phyloP scores from a whole-genome alignment of 2,329 filamentous ascomycete genomes.

The Pseudogymnoascus sp. region DNA sequence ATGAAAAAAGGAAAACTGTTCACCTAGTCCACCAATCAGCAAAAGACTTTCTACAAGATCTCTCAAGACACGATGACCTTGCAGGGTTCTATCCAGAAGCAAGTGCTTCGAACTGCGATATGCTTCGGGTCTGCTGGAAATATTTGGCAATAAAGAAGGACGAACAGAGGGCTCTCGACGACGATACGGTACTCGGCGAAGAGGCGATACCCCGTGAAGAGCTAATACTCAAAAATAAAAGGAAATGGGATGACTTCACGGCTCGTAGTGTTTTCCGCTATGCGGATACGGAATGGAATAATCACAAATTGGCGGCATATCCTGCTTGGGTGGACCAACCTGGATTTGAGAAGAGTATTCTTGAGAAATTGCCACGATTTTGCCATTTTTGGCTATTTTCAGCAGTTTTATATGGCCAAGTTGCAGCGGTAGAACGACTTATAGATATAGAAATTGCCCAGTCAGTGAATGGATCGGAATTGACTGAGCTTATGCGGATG shows the following conservation, averaged over 20 bases:
- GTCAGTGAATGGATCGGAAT: background rate
- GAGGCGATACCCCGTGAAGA: background rate
- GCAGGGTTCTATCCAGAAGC: background rate
- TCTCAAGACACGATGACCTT: background rate
- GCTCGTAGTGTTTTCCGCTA: background rate
- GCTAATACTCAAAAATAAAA: background rate
- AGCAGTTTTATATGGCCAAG: background rate
- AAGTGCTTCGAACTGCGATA: background rate
- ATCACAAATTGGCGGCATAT: background rate
- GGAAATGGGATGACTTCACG: background rate
- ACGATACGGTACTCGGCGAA: background rate
- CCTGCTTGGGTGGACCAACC: background rate
- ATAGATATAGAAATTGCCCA: background rate
- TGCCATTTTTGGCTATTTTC: background rate
- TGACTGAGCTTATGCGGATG: background rate
- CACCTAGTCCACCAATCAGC: constrained; percentile 29
- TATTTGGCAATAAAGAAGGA: background rate
- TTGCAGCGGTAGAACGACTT: background rate
- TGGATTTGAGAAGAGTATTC: background rate
- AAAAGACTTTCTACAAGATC: constrained; percentile 27
- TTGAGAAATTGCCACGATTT: background rate
- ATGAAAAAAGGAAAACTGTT: constrained; percentile 17
- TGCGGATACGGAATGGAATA: background rate
- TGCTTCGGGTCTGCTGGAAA: background rate
- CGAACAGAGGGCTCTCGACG: background rate